Base-by-base conservation (phyloP, 352 stramenopile species). In the Pythium aphanidermatum region DNA sequence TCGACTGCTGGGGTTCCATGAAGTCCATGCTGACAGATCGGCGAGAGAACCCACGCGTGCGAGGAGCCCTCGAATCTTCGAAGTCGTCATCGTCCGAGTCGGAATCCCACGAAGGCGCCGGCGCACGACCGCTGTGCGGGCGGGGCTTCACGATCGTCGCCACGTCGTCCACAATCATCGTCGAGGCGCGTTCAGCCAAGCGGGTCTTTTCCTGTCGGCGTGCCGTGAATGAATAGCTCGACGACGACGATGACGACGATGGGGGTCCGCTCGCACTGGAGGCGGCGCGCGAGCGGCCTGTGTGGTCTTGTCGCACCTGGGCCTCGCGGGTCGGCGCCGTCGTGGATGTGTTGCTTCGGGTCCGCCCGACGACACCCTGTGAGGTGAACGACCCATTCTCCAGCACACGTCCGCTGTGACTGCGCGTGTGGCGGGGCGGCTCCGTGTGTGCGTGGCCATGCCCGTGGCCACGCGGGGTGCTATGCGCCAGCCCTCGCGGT, bases 21-120 rank as follows among this genome's bases (percentile, higher is more conserved):
- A 84, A 84, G 60, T 88, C 76, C 71, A 88, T 83, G 48, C 71
- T 85, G 49, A 83, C 67, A 6, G 73, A 84, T 11, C 76, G 73
- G 1, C 71, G 64, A 30, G 74, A 70, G 2, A 86, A 59, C n/a
- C 73, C 72, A 17, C 68, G 73, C 28, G 65, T 78, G 17, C 46
- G 53, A 5, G 76, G 71, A 10, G 65, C 66, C 21, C 63, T 66
- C n/a, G 67, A 71, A 46, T 84, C 69, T 29, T 88, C 73, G 42
- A 74, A 87, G 11, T 34, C 46, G 38, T 83, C 72, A 31, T 85
- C 72, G 38, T 88, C 76, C 47, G 65, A 77, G 65, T 88, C 76
- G 29, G 71, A 86, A 25, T 53, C 37, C 52, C 79, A 63, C 73
- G 66, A 85, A 24, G 65, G 73, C n/a, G 39, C 27, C 19, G 41